These are phyloP conservation scores for Alnus rubra DNA, from an alignment of 306 rosid species.

Conservation along the genomic window DNA sequence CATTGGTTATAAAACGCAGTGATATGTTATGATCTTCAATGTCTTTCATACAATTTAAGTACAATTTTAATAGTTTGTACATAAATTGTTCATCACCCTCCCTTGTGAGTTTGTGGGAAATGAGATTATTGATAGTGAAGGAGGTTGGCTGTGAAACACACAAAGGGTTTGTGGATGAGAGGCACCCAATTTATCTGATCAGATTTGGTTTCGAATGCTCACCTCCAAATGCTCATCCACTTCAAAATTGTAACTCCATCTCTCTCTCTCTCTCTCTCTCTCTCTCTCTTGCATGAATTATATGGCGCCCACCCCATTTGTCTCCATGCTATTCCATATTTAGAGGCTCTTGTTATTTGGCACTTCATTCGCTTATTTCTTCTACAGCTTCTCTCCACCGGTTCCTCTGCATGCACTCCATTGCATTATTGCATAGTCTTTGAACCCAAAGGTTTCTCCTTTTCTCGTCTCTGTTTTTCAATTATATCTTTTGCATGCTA, in stretches of 20 bases:
- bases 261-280: slow-evolving; percentile 18
- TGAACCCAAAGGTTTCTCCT: slow-evolving; percentile 40
- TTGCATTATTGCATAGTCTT: slow-evolving; percentile 42
- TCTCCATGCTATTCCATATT: slow-evolving; percentile 32
- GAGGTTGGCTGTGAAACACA: slow-evolving; percentile 56
- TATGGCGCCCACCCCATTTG: slow-evolving; percentile 50
- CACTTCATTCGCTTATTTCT: slow-evolving; percentile 41
- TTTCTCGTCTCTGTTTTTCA: slow-evolving; percentile 9
- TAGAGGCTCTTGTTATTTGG: slow-evolving; percentile 35
- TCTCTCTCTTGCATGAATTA: slow-evolving; percentile 22
- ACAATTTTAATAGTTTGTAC: too few species aligned
- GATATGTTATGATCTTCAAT: too few species aligned
- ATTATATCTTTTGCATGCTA: slow-evolving; percentile 12
- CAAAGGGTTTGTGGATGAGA: slow-evolving; percentile 64
- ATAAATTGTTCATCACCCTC: background rate
- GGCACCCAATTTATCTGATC: slow-evolving; percentile 43
- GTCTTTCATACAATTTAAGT: too few species aligned
- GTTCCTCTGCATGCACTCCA: slow-evolving; percentile 48
- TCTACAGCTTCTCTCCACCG: slow-evolving; percentile 30
- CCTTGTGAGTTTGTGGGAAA: slow-evolving; percentile 8
- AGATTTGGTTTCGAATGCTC: slow-evolving; percentile 60
- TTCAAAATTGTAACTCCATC: slow-evolving; percentile 19
- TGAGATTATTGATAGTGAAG: slow-evolving; percentile 41
- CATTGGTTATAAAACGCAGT: too few species aligned
- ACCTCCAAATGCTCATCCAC: slow-evolving; percentile 87